phyloP scores from a whole-genome alignment of 2,329 filamentous ascomycete genomes.

The Scedosporium aurantiacum region DNA sequence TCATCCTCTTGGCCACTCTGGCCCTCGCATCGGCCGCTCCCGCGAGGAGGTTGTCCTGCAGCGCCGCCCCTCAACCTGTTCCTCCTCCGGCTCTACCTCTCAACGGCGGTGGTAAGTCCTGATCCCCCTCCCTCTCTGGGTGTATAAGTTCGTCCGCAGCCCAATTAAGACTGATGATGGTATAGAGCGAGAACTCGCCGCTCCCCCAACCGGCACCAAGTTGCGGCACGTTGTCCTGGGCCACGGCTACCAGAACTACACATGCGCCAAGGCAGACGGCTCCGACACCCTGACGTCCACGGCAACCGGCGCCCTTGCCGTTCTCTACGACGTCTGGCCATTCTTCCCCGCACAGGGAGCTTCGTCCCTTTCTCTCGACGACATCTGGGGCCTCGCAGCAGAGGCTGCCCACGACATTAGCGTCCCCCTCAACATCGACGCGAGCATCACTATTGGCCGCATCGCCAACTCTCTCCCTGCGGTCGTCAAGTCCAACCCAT shows the following conservation, averaged over 20 bases:
- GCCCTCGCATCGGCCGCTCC: slow-evolving; percentile 5
- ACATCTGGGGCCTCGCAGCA: slow-evolving; percentile 29
- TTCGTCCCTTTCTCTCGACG: slow-evolving; percentile 23
- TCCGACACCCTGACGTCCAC: slow-evolving; percentile 21
- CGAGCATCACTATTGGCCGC: slow-evolving; percentile 14
- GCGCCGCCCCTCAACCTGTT: slow-evolving; percentile 13
- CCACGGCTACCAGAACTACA: slow-evolving; percentile 60
- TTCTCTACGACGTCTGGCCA: slow-evolving; percentile 44
- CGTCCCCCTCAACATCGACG: slow-evolving; percentile 37
- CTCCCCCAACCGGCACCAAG: slow-evolving; percentile 23
- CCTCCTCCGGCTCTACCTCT: slow-evolving; percentile 21
- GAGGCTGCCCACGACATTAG: slow-evolving; percentile 27
- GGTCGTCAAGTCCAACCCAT: slow-evolving; percentile 34
- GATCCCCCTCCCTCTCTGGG: background rate
- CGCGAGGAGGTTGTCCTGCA: background rate
- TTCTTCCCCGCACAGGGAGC: slow-evolving; percentile 36
- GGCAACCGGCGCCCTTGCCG: slow-evolving; percentile 45
- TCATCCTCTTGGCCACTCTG: slow-evolving; percentile 3
- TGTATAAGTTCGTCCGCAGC: background rate
- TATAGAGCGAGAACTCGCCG: slow-evolving; percentile 27
- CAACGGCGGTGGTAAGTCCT: slow-evolving; percentile 25
- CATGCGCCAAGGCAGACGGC: slow-evolving; percentile 29
- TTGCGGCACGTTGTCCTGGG: slow-evolving; percentile 49
- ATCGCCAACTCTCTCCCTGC: slow-evolving; percentile 22
- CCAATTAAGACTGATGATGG: slow-evolving; percentile 6